Evolutionary conservation across 2,329 filamentous ascomycete genomes (phyloP), one percentile per base, ranked within the genome.

Genomic region (Colletotrichum cordylinicola): DNA sequence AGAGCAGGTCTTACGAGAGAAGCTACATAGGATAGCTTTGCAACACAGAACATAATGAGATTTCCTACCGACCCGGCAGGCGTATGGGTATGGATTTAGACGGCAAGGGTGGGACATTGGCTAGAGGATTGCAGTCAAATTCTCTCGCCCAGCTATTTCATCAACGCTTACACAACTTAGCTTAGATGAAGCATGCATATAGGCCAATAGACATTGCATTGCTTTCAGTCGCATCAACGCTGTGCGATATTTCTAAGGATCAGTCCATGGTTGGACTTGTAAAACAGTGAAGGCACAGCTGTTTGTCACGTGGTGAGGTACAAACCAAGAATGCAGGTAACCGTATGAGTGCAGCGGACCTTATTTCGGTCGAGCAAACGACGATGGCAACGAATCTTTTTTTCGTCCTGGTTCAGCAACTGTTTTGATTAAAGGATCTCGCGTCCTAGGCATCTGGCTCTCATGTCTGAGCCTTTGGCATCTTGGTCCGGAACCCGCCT

Each of bases 241-340:
- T 27, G 29, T 12, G 21, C 39, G 31, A 24, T 33, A 35, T 9
- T n/a, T 29, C 15, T n/a, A 2, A 68, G 43, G 33, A 31, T 18
- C 33, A 74, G 18, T 29, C 33, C 39, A 56, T 37, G 43, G 62
- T 58, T 69, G 48, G 64, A 65, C 73, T 75, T 73, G 70, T 76
- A 61, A 29, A 74, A 76, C 61, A 33, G 18, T 67, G 61, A 60
- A 67, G 62, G 56, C 55, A 74, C 67, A 74, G 48, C 58, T 78
- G 76, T 78, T 78, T 78, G 76, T 78, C 76, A 78, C 76, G 76
- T 78, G 74, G 43, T 56, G 67, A 67, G 70, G 58, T 70, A 78
- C 74, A 71, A 67, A 71, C 64, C 67, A 65, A 70, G 62, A 67
- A 72, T 78, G 76, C 76, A 78, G 76, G 56, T 77, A 78, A 75